Base-by-base conservation (phyloP, 495 filamentous ascomycete species). In the Aspergillus cavernicola region DNA sequence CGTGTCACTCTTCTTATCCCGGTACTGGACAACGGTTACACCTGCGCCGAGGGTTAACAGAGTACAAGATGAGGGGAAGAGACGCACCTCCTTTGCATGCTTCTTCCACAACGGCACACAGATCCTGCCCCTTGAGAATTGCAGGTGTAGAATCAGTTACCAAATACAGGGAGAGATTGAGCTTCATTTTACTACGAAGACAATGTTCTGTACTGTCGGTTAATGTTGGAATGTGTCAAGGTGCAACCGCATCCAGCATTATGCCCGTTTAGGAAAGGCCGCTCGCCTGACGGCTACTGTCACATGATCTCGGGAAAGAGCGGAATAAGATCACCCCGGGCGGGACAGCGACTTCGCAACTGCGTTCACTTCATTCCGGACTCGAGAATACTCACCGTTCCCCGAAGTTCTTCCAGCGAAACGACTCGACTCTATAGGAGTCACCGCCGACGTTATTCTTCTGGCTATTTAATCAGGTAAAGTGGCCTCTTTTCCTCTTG, bases 71-170 rank as follows among this genome's bases (percentile, higher is more conserved):
- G 45, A 22, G 9, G 39, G 28, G n/a, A 18, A n/a, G 10, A 35
- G 23, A 15, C 67, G 55, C 56, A 78, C 81, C 92, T 64, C 91
- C 92, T 64, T 81, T 71, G 38, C 95, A 60, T 12, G 92, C 87
- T 53, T 79, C 77, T 58, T 88, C 82, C 18, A 98, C 92, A 2
- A 95, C 86, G 1, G 78, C 61, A 52, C 80, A 80, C 35, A 96
- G 75, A 62, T 92, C 80, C 46, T 77, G 78, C 39, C 80, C 73
- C 38, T 85, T 85, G 22, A 96, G 81, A 49, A 96, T 88, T 5
- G 84, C 80, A 13, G 82, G 77, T 6, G 89, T 92, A 19, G 90
- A 95, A 74, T 97, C 91, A 1, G 92, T 97, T 53, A 97, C 92
- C 39, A 97, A 77, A 66, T 97, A 97, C 5, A 96, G 69, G 8